A percentile compares a stretch with the other conserved stretches of the same genome.
Conservation (phyloP, 1,284 basidiomycete species). For the Cutaneotrichosporon curvatum region DNA sequence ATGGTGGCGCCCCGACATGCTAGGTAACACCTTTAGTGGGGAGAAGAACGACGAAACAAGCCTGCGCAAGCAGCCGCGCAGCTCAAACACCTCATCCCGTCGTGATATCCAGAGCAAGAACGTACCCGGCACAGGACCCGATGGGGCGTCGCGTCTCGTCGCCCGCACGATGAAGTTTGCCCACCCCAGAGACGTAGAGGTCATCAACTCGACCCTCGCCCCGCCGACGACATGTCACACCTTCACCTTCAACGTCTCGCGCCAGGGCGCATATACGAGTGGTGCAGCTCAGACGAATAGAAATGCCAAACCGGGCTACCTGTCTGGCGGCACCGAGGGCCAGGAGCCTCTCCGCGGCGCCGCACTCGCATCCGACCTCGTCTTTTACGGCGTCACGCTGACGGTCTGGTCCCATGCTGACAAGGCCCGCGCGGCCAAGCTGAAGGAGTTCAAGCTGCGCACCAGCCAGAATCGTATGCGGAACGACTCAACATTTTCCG, state of each 20-base stretch:
- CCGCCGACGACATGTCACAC: slow-evolving; percentile 86
- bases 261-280: slow-evolving; percentile 29
- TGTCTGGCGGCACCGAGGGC: slow-evolving; percentile 52
- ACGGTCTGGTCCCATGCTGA: slow-evolving; percentile 93
- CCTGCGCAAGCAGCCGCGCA: neutral
- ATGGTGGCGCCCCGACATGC: slow-evolving; percentile 91
- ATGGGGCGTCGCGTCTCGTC: slow-evolving; percentile 60
- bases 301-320: slow-evolving; percentile 45
- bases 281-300: slow-evolving; percentile 27
- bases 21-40: slow-evolving; percentile 78
- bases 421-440: slow-evolving; percentile 58
- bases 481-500: slow-evolving; percentile 14
- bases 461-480: slow-evolving; percentile 7
- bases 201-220: slow-evolving; percentile 82
- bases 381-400: slow-evolving; percentile 82
- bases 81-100: slow-evolving; percentile 7
- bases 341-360: slow-evolving; percentile 61
- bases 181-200: slow-evolving; percentile 56
- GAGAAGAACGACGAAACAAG: slow-evolving; percentile 37
- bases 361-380: slow-evolving; percentile 47
- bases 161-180: slow-evolving; percentile 79
- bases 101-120: slow-evolving; percentile 48
- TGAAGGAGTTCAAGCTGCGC: slow-evolving; percentile 30
- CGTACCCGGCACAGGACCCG: slow-evolving; percentile 43
- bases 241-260: slow-evolving; percentile 63